phyloP scores from a whole-genome alignment of 2,329 filamentous ascomycete species.

The Alternaria gansuensis region DNA sequence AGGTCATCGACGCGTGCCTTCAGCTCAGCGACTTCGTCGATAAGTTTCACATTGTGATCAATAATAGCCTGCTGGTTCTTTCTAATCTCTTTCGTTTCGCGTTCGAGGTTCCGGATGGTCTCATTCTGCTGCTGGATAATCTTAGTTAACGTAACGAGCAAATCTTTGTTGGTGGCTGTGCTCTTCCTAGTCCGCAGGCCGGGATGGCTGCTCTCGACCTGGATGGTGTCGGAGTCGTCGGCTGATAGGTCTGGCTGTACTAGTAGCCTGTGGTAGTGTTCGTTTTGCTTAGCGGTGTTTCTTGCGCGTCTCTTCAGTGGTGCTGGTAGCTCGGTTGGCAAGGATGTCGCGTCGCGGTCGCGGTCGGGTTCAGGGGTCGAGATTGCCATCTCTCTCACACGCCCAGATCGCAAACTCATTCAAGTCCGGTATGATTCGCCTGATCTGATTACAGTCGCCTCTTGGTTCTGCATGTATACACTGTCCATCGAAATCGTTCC shows the following conservation, averaged over 20 bases:
- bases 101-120: conserved; percentile 15
- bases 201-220: conserved; percentile 15
- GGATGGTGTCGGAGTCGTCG: conserved; percentile 14
- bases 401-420: conserved; percentile 2
- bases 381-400: conserved; percentile 8
- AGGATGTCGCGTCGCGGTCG: conserved; percentile 7
- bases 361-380: conserved; percentile 8
- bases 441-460: too few species aligned
- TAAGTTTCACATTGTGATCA: conserved; percentile 17
- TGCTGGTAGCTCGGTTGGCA: conserved; percentile 7
- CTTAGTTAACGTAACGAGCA: conserved; percentile 14
- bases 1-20: conserved; percentile 20
- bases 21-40: conserved; percentile 16
- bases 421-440: too few species aligned
- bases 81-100: not conserved
- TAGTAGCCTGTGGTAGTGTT: conserved; percentile 10
- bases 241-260: conserved; percentile 14
- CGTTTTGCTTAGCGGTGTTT: conserved; percentile 12
- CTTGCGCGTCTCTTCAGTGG: conserved; percentile 14
- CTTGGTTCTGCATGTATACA: too few species aligned
- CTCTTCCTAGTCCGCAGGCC: conserved; percentile 12
- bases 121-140: conserved; percentile 16
- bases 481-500: too few species aligned
- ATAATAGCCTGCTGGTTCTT: conserved; percentile 18
- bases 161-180: conserved; percentile 16